Percentiles rank a stretch among this genome's conserved stretches.
These are phyloP conservation scores for Haematococcus lacustris DNA, from an alignment of 139 green algal species.

Conservation along the genomic window DNA sequence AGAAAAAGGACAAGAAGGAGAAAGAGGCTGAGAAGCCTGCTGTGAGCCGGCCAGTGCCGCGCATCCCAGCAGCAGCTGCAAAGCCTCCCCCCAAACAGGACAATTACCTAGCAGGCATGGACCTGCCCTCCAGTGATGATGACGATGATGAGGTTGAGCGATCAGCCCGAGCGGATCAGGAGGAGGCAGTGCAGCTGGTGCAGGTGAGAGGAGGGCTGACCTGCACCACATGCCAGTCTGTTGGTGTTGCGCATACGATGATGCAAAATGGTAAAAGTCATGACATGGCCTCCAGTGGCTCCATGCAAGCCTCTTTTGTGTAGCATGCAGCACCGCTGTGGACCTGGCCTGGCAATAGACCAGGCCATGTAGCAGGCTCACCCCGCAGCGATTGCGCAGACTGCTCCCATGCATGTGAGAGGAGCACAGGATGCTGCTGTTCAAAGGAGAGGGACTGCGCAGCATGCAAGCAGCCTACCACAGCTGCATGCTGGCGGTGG, in stretches of 20 bases:
- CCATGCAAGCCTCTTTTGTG: background rate
- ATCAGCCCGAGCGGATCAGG: slow-evolving; percentile 32
- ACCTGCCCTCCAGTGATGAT: slow-evolving; percentile 76
- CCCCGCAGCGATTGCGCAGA: background rate
- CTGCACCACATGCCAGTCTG: background rate
- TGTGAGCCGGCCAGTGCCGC: background rate
- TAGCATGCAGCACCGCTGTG: background rate
- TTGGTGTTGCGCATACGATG: background rate
- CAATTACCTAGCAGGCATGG: slow-evolving; percentile 85
- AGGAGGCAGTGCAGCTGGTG: slow-evolving; percentile 35
- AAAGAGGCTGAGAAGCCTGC: slow-evolving; percentile 1
- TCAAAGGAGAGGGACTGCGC: too few relatives aligned
- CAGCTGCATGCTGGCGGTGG: too few relatives aligned
- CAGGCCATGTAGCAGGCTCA: background rate
- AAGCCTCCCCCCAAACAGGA: background rate
- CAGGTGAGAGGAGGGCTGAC: slow-evolving; percentile 15
- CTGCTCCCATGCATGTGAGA: too few relatives aligned
- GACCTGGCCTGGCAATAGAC: background rate
- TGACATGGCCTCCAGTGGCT: background rate
- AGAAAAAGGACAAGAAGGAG: slow-evolving; percentile 26
- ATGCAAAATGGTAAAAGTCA: background rate
- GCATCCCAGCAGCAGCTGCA: slow-evolving; percentile 6
- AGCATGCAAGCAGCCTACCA: too few relatives aligned
- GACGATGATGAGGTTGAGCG: slow-evolving; percentile 65
- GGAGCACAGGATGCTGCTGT: too few relatives aligned